phyloP scores from a whole-genome alignment of 2,329 filamentous ascomycete species.

The Chrysoporthe deuterocubensis region DNA sequence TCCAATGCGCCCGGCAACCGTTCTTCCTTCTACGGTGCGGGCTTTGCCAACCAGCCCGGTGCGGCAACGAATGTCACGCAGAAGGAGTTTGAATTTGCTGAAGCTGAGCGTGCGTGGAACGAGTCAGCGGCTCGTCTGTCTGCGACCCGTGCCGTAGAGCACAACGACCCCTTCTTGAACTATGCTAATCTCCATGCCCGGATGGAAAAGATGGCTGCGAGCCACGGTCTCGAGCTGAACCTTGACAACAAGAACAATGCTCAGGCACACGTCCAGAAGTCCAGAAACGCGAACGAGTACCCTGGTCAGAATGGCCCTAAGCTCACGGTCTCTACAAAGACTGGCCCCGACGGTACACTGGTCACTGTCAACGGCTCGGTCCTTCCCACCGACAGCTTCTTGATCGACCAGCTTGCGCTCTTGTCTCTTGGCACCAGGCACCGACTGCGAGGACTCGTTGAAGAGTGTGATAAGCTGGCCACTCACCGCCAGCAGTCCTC shows the following conservation, averaged over 20 bases:
- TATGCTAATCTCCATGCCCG: conserved; percentile 64
- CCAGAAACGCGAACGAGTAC: conserved; percentile 54
- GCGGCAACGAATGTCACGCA: conserved; percentile 52
- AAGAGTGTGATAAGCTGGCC: conserved; percentile 75
- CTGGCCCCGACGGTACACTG: conserved; percentile 63
- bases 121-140: conserved; percentile 66
- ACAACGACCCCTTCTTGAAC: conserved; percentile 74
- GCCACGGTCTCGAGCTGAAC: conserved; percentile 61
- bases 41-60: conserved; percentile 63
- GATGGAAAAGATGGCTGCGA: conserved; percentile 61
- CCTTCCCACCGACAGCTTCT: conserved; percentile 73
- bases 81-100: conserved; percentile 67
- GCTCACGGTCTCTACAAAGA: conserved; percentile 58
- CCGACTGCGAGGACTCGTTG: conserved; percentile 73
- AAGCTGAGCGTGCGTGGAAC: conserved; percentile 67
- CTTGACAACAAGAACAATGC: conserved; percentile 54
- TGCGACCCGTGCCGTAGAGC: conserved; percentile 66
- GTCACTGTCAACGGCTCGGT: conserved; percentile 69
- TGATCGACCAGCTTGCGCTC: conserved; percentile 82
- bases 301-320: conserved; percentile 54
- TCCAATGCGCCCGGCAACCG: conserved; percentile 60
- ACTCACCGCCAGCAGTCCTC: conserved; percentile 75
- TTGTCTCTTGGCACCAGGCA: conserved; percentile 84
- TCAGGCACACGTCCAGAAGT: conserved; percentile 49
- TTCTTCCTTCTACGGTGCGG: conserved; percentile 66